These are phyloP conservation scores for Avena eriantha DNA, from an alignment of 176 grass and related monocot genomes.

Conservation along the genomic window DNA sequence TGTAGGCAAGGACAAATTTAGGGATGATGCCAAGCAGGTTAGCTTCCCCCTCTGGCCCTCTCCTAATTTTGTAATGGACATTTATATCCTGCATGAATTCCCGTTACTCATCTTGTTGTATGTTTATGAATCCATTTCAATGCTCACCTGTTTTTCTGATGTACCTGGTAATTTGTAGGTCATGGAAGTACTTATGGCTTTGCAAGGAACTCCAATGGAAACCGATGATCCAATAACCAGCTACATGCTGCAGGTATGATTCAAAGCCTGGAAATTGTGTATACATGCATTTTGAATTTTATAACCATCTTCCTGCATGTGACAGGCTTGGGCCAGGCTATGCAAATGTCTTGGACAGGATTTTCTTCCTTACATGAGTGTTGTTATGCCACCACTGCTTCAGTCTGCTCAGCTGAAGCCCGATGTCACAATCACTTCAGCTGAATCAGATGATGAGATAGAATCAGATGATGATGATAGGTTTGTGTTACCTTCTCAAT, in stretches of 20 bases:
- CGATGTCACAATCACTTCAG: constrained; percentile 95
- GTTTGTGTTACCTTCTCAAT: constrained; percentile 45
- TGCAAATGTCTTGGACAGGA: constrained; percentile 99
- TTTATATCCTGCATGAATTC: background rate
- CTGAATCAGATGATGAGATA: constrained; percentile 96
- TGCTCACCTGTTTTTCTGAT: constrained; percentile 23
- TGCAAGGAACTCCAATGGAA: constrained; percentile 98
- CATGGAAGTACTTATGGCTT: constrained; percentile 97
- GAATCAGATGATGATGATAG: constrained; percentile 97
- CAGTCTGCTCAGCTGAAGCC: constrained; percentile 99
- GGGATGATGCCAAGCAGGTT: constrained; percentile 97
- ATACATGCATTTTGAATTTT: constrained; percentile 12
- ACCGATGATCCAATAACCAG: constrained; percentile 96
- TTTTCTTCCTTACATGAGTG: constrained; percentile 98
- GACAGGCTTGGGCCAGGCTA: constrained; percentile 94
- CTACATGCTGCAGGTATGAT: constrained; percentile 94
- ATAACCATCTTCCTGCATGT: constrained; percentile 37
- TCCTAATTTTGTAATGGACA: constrained; percentile 7
- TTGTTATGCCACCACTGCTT: constrained; percentile 98
- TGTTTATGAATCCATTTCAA: background rate
- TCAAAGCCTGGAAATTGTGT: constrained; percentile 30
- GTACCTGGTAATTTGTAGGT: constrained; percentile 57
- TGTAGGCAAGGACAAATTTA: constrained; percentile 98
- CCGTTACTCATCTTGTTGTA: background rate
- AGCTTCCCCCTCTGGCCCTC: background rate